Evolutionary conservation across 192 early-diverging fungal genomes (phyloP), one percentile per base, ranked within the genome.

Genomic region (Umbelopsis sp.): DNA sequence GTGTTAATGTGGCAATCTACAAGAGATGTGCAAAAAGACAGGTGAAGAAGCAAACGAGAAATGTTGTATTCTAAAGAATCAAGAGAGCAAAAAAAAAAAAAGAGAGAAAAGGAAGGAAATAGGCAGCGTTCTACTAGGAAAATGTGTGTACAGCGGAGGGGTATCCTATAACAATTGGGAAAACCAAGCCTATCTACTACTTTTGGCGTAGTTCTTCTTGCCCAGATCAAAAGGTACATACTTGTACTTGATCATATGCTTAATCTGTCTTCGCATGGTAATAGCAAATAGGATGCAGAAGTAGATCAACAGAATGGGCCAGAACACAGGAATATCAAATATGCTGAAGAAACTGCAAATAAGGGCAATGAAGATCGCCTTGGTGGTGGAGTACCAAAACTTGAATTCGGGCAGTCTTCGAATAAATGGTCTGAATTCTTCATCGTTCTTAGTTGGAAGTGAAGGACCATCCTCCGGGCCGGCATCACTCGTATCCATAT

Each of bases 351-450:
- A 86, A 49, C 95, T 93, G 84, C 95, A 96, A 41, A 93, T 79
- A 49, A 97, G 80, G 15, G 97, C 90, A 67, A 96, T 88, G 49
- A 89, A 45, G 47, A 94, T 89, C 0, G 94, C 93, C 73, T 91
- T 81, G 13, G 92, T 97, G 46, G 92, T 86, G 65, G 89, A 87
- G 79, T 91, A 85, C 98, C 98, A 99, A 74, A 97, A 98, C 84
- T 98, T 99, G 81, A 99, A 98, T 79, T 99, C 98, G 20, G 98
- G 97, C 66, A 99, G 78, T 69, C 98, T 81, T 70, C 98, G 84
- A 70, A 99, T 95, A 80, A 99, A 99, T 11, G 98, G 98, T 44
- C 89, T 84, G 74, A 99, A 99, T 81, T 99, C 98, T 55, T 99
- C 96, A 72, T 95, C 94, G 15, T 82, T 87, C 70, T 90, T 89